Evolutionary conservation across 805 yeast genomes (phyloP).

Genomic region (Helenozyma rhizophorensis): DNA sequence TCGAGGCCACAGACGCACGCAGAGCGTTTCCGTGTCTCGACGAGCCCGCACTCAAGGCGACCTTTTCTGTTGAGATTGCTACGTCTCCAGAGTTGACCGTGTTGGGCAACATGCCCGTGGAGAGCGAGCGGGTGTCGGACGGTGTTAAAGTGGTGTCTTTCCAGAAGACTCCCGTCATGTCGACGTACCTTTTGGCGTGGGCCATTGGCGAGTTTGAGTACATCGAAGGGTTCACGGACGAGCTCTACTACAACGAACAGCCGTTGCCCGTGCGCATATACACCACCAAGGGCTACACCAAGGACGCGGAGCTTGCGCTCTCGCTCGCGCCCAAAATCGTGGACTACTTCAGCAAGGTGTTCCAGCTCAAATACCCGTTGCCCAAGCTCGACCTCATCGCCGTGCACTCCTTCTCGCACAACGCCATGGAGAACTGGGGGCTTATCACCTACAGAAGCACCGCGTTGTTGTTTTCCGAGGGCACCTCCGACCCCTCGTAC

Average conservation of each 20-base stretch:
- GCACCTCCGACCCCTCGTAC: constrained; percentile 44
- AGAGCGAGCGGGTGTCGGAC: constrained; percentile 12
- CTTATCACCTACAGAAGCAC: constrained; percentile 63
- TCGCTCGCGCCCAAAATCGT: constrained; percentile 46
- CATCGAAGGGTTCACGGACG: constrained; percentile 42
- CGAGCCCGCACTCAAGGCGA: constrained; percentile 54
- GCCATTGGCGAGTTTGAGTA: constrained; percentile 55
- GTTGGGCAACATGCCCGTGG: constrained; percentile 47
- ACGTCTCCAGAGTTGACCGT: constrained; percentile 32
- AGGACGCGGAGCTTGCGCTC: constrained; percentile 46
- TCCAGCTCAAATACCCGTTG: constrained; percentile 60
- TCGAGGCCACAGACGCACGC: constrained; percentile 57
- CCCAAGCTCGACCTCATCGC: constrained; percentile 80
- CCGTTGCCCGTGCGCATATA: constrained; percentile 49
- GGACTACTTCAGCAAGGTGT: constrained; percentile 45
- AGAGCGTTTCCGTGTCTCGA: constrained; percentile 57
- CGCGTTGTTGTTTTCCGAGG: constrained; percentile 42
- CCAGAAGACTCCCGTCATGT: constrained; percentile 49
- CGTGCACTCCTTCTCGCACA: constrained; percentile 74
- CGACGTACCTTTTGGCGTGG: constrained; percentile 57
- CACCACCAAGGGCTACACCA: constrained; percentile 46
- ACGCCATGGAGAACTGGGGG: constrained; percentile 94
- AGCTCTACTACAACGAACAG: constrained; percentile 30
- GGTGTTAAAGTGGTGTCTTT: constrained; percentile 29
- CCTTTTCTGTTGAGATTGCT: constrained; percentile 44